A percentile compares a stretch with the other conserved stretches of the same genome.
Conservation (phyloP, 352 stramenopile species). For the Pythium scleroteichum region DNA sequence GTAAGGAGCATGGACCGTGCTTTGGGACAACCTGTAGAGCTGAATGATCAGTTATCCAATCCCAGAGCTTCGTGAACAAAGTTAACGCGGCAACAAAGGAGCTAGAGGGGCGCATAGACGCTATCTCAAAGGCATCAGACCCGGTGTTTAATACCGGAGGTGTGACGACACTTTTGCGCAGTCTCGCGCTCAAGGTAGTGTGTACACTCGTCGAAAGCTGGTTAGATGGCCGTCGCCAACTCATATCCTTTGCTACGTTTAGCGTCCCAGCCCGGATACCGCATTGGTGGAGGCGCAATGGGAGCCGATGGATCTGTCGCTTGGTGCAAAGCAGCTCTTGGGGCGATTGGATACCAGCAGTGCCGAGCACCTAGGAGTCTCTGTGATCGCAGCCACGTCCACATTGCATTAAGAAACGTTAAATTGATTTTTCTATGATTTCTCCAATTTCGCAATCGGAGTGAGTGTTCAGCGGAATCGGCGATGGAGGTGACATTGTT, state of each 20-base stretch:
- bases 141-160: constrained; percentile 61
- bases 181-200: constrained; percentile 67
- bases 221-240: neutral
- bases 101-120: constrained; percentile 67
- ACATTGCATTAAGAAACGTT: constrained; percentile 5
- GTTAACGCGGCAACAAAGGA: constrained; percentile 58
- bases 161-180: constrained; percentile 63
- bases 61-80: constrained; percentile 57
- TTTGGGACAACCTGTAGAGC: neutral
- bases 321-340: constrained; percentile 53
- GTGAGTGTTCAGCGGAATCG: neutral
- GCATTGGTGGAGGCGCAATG: constrained; percentile 41
- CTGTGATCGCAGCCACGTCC: constrained; percentile 37
- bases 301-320: constrained; percentile 61
- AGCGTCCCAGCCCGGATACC: constrained; percentile 38
- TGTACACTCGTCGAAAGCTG: too few species aligned
- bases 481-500: constrained; percentile 53
- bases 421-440: constrained; percentile 22
- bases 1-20: constrained; percentile 26
- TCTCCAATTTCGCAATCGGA: constrained; percentile 18
- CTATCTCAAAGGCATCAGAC: constrained; percentile 45
- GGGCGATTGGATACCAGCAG: constrained; percentile 54
- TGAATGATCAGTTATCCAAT: too few species aligned
- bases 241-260: neutral
- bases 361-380: constrained; percentile 60